Evolutionary conservation across 805 yeast species (phyloP), one percentile per base, ranked within the genome.

Genomic region (Candida broadrunensis): DNA sequence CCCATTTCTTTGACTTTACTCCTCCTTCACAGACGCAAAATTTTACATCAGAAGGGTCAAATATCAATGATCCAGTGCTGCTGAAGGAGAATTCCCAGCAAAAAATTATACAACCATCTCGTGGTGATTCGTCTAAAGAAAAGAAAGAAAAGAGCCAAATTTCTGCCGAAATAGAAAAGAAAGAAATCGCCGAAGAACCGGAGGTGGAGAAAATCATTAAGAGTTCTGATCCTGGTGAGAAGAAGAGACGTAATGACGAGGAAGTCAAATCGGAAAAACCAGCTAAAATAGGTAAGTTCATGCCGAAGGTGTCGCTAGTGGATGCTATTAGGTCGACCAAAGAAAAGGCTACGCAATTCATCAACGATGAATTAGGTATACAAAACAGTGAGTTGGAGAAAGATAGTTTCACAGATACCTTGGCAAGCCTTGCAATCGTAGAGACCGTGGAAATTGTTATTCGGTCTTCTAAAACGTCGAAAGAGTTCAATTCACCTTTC

Each of bases 1-100:
- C 65, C 26, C 64, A 64, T 35, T 67, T 67, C 38, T 64, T 67
- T 38, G 64, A 62, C 41, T 60, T 66, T 27, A 39, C 27, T 3
- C 26, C 41, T 12, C 38, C 45, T 11, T 35, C 39, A n/a, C 35
- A n/a, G 14, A 15, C 13, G 4, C 17, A 29, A 29, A n/a, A 26
- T 21, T 7, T 21, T 11, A n/a, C n/a, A n/a, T n/a, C n/a, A n/a
- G n/a, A n/a, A n/a, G n/a, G n/a, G n/a, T n/a, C n/a, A n/a, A n/a
- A n/a, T n/a, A n/a, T n/a, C n/a, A n/a, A n/a, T n/a, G n/a, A n/a
- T n/a, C n/a, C n/a, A n/a, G n/a, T n/a, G n/a, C n/a, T n/a, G n/a
- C n/a, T n/a, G n/a, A n/a, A n/a, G n/a, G n/a, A n/a, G n/a, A n/a
- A n/a, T n/a, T n/a, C n/a, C n/a, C n/a, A n/a, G n/a, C n/a, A n/a